These are phyloP conservation scores for Antitrichia curtipendula DNA, from an alignment of 225 moss, liverwort and hornwort species.

Conservation along the genomic window DNA sequence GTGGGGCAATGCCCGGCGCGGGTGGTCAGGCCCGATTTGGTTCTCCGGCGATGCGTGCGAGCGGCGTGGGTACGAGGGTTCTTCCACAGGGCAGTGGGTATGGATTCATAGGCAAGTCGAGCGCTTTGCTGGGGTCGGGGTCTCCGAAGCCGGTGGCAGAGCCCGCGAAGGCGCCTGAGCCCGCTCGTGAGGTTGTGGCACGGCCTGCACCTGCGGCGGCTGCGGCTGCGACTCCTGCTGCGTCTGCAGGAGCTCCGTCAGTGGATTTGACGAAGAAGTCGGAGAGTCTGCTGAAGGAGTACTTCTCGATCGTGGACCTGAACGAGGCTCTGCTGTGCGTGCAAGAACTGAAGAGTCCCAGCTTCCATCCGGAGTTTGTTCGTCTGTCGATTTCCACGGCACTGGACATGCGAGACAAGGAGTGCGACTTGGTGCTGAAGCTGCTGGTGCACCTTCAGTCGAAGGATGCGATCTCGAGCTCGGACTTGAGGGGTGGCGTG, in stretches of 20 bases:
- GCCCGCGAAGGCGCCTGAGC: neutral
- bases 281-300: conserved; percentile 74
- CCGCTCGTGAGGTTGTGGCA: conserved; percentile 4
- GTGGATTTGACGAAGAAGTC: conserved; percentile 53
- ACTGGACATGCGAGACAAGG: conserved; percentile 61
- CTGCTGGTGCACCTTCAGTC: conserved; percentile 39
- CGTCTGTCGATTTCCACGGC: conserved; percentile 38
- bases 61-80: conserved; percentile 24
- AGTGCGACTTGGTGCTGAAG: conserved; percentile 60
- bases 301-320: conserved; percentile 63
- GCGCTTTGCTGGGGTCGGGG: conserved; percentile 61
- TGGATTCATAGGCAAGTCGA: conserved; percentile 56
- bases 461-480: conserved; percentile 36
- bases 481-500: conserved; percentile 47
- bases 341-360: conserved; percentile 58
- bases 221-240: neutral
- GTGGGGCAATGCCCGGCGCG: conserved; percentile 28
- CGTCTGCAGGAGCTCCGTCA: neutral
- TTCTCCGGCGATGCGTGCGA: conserved; percentile 23
- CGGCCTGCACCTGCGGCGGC: conserved; percentile 5
- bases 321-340: conserved; percentile 76
- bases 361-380: conserved; percentile 66
- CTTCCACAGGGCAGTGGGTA: conserved; percentile 49
- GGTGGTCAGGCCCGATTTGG: conserved; percentile 23
- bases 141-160: conserved; percentile 11